Conservation (phyloP, 805 yeast genomes). For the Suhomyces sp. region DNA sequence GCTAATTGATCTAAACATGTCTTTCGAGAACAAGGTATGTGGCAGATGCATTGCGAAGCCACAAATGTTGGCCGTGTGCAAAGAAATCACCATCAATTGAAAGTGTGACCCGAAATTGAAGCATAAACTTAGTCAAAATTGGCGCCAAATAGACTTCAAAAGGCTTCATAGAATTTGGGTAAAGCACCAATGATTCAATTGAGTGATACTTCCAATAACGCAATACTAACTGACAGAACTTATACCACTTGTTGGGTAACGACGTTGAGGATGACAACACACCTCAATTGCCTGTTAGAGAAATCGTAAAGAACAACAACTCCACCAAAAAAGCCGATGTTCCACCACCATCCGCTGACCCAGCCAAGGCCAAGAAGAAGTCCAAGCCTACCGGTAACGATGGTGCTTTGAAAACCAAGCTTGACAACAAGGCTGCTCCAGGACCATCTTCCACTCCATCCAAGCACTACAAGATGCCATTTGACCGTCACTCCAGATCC, state of each 20-base stretch:
- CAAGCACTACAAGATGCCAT: slow-evolving; percentile 55
- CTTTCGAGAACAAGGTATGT: slow-evolving; percentile 50
- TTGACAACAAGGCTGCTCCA: slow-evolving; percentile 67
- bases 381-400: slow-evolving; percentile 80
- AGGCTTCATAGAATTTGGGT: background rate
- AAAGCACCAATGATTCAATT: background rate
- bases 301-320: slow-evolving; percentile 75
- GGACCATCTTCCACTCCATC: slow-evolving; percentile 52
- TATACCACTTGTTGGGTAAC: slow-evolving; percentile 81
- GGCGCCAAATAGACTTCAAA: background rate
- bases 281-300: slow-evolving; percentile 59
- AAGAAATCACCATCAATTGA: background rate
- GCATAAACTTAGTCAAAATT: background rate
- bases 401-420: slow-evolving; percentile 67
- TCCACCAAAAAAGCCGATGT: slow-evolving; percentile 84
- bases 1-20: slow-evolving; percentile 25
- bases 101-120: background rate
- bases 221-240: slow-evolving; percentile 48
- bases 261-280: slow-evolving; percentile 79
- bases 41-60: background rate
- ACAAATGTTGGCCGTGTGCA: background rate
- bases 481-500: slow-evolving; percentile 85
- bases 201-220: background rate
- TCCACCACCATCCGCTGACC: slow-evolving; percentile 79
- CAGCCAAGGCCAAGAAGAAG: slow-evolving; percentile 70